Evolutionary conservation across 495 filamentous ascomycete genomes (phyloP).

Genomic region (Oidiodendron maius): DNA sequence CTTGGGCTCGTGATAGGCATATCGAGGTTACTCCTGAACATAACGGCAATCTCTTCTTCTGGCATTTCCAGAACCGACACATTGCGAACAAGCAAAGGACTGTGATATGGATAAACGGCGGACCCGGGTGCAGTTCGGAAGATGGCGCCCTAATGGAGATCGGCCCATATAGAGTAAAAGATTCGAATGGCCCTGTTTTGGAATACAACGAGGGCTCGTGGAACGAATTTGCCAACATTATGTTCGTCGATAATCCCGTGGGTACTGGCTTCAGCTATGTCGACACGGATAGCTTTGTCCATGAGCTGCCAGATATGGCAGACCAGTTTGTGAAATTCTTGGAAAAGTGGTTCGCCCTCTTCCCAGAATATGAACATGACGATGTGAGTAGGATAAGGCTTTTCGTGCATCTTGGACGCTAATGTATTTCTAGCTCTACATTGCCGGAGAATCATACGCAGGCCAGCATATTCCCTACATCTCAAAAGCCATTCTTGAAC

Average conservation of each 20-base stretch:
- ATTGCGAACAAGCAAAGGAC: conserved; percentile 90
- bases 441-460: conserved; percentile 93
- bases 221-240: conserved; percentile 94
- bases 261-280: conserved; percentile 96
- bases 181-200: conserved; percentile 57
- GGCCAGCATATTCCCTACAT: conserved; percentile 98
- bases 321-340: conserved; percentile 81
- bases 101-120: conserved; percentile 95
- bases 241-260: conserved; percentile 96
- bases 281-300: conserved; percentile 76
- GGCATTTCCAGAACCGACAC: conserved; percentile 92
- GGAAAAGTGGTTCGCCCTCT: conserved; percentile 82
- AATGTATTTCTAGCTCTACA: conserved; percentile 62
- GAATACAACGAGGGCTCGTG: conserved; percentile 85
- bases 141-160: conserved; percentile 98
- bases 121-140: conserved; percentile 93
- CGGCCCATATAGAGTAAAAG: conserved; percentile 83
- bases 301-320: conserved; percentile 84
- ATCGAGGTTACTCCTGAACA: conserved; percentile 78
- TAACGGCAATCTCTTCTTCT: conserved; percentile 96
- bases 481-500: conserved; percentile 76
- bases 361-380: conserved; percentile 88
- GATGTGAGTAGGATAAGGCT: conserved; percentile 59
- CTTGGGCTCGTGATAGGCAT: conserved; percentile 49
- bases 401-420: neutral